These are phyloP conservation scores for Balamuthia mandrillaris DNA, from an alignment of 208 protist species.

Conservation along the genomic window DNA sequence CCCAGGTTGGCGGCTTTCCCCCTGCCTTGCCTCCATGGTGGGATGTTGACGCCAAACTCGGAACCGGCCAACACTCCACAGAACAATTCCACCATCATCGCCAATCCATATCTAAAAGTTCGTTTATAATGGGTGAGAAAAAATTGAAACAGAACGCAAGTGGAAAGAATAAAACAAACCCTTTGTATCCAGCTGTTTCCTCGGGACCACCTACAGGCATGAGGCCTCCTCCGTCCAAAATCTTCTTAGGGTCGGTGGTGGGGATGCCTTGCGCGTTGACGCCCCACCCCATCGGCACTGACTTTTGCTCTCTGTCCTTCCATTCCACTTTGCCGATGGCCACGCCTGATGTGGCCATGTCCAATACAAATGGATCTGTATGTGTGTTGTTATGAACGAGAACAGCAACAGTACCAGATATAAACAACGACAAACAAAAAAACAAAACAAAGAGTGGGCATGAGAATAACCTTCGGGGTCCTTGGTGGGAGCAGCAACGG, in stretches of 20 bases:
- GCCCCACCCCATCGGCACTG: slow-evolving; percentile 46
- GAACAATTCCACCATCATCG: slow-evolving; percentile 27
- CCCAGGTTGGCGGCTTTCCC: slow-evolving; percentile 15
- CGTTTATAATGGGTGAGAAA: too few species aligned
- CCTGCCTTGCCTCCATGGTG: background rate
- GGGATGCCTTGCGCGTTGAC: background rate
- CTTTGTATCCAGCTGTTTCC: slow-evolving; percentile 58
- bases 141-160: background rate
- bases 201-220: slow-evolving; percentile 39
- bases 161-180: slow-evolving; percentile 6
- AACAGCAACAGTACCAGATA: too few species aligned
- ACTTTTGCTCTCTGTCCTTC: slow-evolving; percentile 23
- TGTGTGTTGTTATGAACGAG: too few species aligned
- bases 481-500: slow-evolving; percentile 53
- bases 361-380: slow-evolving; percentile 43
- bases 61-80: background rate
- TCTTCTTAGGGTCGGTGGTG: background rate
- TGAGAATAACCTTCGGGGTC: slow-evolving; percentile 18
- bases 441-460: background rate
- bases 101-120: background rate
- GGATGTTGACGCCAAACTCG: slow-evolving; percentile 4
- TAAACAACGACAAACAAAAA: background rate
- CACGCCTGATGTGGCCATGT: slow-evolving; percentile 56
- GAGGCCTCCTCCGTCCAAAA: background rate
- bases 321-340: slow-evolving; percentile 55